A percentile compares a stretch with the other conserved stretches of the same genome.
Conservation (phyloP, 768 basidiomycete genomes). For the Hygrocybe punicea region DNA sequence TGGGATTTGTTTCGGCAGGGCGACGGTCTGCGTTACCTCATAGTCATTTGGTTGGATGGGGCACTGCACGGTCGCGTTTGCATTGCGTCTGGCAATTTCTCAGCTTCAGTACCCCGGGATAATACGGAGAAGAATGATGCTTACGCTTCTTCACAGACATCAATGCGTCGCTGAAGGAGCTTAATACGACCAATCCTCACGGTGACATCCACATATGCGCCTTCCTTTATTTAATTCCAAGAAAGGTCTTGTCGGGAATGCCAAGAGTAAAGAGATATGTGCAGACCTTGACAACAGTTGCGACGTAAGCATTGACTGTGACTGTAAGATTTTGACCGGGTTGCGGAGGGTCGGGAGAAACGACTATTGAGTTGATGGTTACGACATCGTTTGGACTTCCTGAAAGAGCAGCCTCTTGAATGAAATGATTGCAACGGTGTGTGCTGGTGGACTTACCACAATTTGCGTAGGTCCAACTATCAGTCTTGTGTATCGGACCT, state of each 20-base stretch:
- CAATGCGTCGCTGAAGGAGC: slow-evolving; percentile 77
- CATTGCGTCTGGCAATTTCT: slow-evolving; percentile 53
- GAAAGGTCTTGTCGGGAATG: not conserved
- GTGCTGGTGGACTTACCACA: slow-evolving; percentile 60
- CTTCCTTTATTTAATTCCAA: slow-evolving; percentile 55
- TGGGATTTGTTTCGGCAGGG: slow-evolving; percentile 89
- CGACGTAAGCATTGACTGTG: slow-evolving; percentile 60
- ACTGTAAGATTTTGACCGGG: slow-evolving; percentile 90
- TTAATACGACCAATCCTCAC: slow-evolving; percentile 96
- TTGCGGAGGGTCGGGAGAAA: slow-evolving; percentile 85
- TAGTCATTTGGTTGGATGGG: slow-evolving; percentile 75
- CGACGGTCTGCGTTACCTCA: slow-evolving; percentile 75
- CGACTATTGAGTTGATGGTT: slow-evolving; percentile 64
- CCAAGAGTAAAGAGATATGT: not conserved
- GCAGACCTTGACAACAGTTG: slow-evolving; percentile 61
- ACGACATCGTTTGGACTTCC: slow-evolving; percentile 46
- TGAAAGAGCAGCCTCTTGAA: slow-evolving; percentile 21
- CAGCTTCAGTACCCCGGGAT: not conserved
- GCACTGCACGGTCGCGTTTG: slow-evolving; percentile 76
- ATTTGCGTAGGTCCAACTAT: slow-evolving; percentile 62
- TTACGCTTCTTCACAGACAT: slow-evolving; percentile 92
- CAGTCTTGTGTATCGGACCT: slow-evolving; percentile 31
- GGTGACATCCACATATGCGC: slow-evolving; percentile 82
- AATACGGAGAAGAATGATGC: slow-evolving; percentile 31
- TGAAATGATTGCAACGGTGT: not conserved